Conservation (phyloP, 768 basidiomycete species). For the Mycena sanguinolenta region DNA sequence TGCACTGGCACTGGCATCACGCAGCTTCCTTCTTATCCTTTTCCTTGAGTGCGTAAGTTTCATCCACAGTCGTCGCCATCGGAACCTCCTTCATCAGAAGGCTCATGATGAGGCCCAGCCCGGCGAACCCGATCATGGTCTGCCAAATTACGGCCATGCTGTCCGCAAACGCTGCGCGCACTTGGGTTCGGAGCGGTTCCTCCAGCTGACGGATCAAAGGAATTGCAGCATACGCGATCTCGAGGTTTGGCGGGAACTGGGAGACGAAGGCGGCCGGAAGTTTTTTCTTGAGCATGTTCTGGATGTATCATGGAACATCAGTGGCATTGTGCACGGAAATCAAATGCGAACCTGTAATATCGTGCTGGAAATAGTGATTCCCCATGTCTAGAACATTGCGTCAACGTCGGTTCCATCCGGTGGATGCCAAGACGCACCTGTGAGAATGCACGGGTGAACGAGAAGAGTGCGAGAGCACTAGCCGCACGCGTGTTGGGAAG, state of each 20-base stretch:
- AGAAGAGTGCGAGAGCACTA: constrained; percentile 51
- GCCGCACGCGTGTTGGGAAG: constrained; percentile 50
- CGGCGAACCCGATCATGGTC: constrained; percentile 53
- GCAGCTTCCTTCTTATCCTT: not conserved
- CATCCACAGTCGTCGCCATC: constrained; percentile 31
- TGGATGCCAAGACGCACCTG: not conserved
- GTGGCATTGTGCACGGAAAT: not conserved
- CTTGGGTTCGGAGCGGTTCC: constrained; percentile 42
- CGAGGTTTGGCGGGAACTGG: constrained; percentile 1
- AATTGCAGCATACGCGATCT: constrained; percentile 21
- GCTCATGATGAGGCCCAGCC: constrained; percentile 48
- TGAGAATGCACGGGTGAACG: constrained; percentile 33
- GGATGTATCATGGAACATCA: constrained; percentile 36
- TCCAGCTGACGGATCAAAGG: constrained; percentile 34
- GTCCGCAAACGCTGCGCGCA: constrained; percentile 56
- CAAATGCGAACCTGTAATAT: not conserved
- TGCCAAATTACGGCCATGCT: constrained; percentile 56
- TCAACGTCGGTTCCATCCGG: not conserved
- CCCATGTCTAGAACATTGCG: not conserved
- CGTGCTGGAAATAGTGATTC: not conserved
- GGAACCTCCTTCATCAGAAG: constrained; percentile 49
- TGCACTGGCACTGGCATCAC: too few species aligned
- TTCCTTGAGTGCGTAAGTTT: not conserved
- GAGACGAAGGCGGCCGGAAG: constrained; percentile 14
- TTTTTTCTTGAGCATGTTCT: constrained; percentile 51